Conservation (phyloP, 352 stramenopile genomes). For the Phytophthora boehmeriae region DNA sequence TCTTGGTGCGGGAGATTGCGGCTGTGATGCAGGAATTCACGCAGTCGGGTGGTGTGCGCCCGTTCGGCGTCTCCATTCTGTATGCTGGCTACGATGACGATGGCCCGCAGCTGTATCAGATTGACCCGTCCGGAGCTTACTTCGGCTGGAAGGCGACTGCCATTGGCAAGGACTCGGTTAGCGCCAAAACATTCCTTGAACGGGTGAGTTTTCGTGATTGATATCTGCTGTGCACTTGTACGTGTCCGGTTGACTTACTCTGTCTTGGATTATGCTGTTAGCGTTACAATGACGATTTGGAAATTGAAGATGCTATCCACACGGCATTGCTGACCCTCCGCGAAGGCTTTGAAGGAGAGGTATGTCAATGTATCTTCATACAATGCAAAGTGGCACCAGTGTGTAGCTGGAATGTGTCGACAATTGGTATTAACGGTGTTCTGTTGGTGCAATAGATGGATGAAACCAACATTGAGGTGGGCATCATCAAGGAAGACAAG, state of each 20-base stretch:
- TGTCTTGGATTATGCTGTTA: conserved; percentile 26
- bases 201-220: conserved; percentile 92
- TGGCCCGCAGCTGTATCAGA: conserved; percentile 97
- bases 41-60: conserved; percentile 96
- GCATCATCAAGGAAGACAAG: conserved; percentile 96
- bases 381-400: not conserved
- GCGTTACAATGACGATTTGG: conserved; percentile 96
- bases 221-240: no score
- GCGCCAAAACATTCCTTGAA: conserved; percentile 99
- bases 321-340: conserved; percentile 98
- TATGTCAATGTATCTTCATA: conserved; percentile 17
- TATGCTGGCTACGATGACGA: conserved; percentile 98
- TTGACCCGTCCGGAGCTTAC: conserved; percentile 98
- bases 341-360: conserved; percentile 98
- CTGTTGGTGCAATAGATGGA: conserved; percentile 92
- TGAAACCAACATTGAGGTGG: conserved; percentile 98
- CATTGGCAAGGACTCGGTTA: conserved; percentile 98
- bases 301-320: conserved; percentile 99
- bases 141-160: conserved; percentile 99
- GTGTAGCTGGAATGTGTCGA: no score
- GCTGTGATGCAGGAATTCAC: conserved; percentile 99
- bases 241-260: conserved; percentile 3
- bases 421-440: conserved; percentile 4
- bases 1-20: conserved; percentile 97
- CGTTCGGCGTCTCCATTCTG: conserved; percentile 98